phyloP scores from a whole-genome alignment of 352 stramenopile genomes.

The Achlya hypogyna region DNA sequence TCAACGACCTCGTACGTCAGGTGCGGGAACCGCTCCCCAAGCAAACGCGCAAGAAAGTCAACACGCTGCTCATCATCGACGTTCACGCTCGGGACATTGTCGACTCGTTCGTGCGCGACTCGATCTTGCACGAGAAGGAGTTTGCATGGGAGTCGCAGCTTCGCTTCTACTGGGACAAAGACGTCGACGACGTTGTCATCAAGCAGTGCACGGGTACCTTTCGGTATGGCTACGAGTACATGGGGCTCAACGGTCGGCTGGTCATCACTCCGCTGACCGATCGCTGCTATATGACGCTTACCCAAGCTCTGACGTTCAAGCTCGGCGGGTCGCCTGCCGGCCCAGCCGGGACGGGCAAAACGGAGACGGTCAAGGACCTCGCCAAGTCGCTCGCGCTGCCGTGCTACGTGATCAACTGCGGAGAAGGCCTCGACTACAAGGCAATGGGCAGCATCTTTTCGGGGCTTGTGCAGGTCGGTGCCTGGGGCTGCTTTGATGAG shows the following conservation, averaged over 20 bases:
- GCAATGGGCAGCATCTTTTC: conserved; percentile 88
- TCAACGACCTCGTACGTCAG: conserved; percentile 86
- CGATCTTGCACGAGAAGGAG: conserved; percentile 84
- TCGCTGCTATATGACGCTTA: conserved; percentile 92
- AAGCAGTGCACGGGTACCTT: conserved; percentile 88
- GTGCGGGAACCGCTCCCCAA: conserved; percentile 83
- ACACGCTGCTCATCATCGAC: conserved; percentile 87
- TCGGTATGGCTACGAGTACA: conserved; percentile 92
- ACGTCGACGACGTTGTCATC: conserved; percentile 85
- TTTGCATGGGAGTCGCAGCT: conserved; percentile 88
- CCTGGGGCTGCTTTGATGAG: conserved; percentile 82
- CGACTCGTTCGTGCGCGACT: conserved; percentile 83
- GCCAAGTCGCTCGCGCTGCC: conserved; percentile 87
- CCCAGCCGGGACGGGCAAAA: conserved; percentile 88
- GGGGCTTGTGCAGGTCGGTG: conserved; percentile 79
- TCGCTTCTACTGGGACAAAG: conserved; percentile 87
- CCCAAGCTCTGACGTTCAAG: conserved; percentile 89
- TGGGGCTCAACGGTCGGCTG: conserved; percentile 85
- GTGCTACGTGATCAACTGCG: conserved; percentile 89
- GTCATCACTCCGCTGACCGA: conserved; percentile 91
- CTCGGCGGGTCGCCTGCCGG: conserved; percentile 83
- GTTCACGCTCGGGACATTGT: conserved; percentile 87
- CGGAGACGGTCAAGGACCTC: conserved; percentile 90
- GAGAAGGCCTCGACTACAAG: conserved; percentile 90
- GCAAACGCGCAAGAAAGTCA: conserved; percentile 88